A percentile compares a stretch with the other conserved stretches of the same genome.
phyloP scores from a whole-genome alignment of 2,329 filamentous ascomycete genomes.

The Exophiala sp. region DNA sequence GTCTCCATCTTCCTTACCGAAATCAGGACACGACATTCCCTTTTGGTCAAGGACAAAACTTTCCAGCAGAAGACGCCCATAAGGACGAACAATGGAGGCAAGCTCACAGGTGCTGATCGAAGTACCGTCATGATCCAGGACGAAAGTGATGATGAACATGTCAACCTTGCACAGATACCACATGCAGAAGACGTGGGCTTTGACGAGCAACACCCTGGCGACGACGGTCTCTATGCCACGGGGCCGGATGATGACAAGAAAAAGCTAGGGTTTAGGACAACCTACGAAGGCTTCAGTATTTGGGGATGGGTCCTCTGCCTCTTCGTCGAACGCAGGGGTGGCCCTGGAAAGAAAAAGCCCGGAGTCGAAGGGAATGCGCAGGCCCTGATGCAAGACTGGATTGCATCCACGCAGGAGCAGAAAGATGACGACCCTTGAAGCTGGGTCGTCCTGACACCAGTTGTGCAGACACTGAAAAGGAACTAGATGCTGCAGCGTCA shows the following conservation, averaged over 20 bases:
- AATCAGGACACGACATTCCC: slow-evolving; percentile 72
- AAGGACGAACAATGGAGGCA: slow-evolving; percentile 56
- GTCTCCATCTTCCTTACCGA: slow-evolving; percentile 91
- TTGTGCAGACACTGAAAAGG: background rate
- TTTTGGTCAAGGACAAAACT: slow-evolving; percentile 78
- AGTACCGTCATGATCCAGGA: slow-evolving; percentile 46
- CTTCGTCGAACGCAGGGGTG: slow-evolving; percentile 68
- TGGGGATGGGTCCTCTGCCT: slow-evolving; percentile 89
- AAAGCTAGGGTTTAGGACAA: slow-evolving; percentile 77
- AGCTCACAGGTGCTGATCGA: slow-evolving; percentile 50
- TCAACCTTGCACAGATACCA: slow-evolving; percentile 24
- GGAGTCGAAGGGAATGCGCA: slow-evolving; percentile 48
- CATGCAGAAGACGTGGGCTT: slow-evolving; percentile 24
- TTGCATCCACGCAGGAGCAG: slow-evolving; percentile 63
- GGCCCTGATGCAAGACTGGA: slow-evolving; percentile 78
- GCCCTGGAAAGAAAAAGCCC: slow-evolving; percentile 36
- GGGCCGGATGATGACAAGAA: slow-evolving; percentile 63
- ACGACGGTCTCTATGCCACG: slow-evolving; percentile 38
- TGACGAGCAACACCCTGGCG: slow-evolving; percentile 2
- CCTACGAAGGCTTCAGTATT: slow-evolving; percentile 93
- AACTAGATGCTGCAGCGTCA: too few relatives aligned
- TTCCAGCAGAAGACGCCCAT: slow-evolving; percentile 53
- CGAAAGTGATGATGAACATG: slow-evolving; percentile 55
- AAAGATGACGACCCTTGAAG: slow-evolving; percentile 30
- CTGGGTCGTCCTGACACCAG: background rate